A percentile compares a stretch with the other conserved stretches of the same genome.
phyloP scores from a whole-genome alignment of 2,329 filamentous ascomycete genomes.

The Cladosporium oxysporum region DNA sequence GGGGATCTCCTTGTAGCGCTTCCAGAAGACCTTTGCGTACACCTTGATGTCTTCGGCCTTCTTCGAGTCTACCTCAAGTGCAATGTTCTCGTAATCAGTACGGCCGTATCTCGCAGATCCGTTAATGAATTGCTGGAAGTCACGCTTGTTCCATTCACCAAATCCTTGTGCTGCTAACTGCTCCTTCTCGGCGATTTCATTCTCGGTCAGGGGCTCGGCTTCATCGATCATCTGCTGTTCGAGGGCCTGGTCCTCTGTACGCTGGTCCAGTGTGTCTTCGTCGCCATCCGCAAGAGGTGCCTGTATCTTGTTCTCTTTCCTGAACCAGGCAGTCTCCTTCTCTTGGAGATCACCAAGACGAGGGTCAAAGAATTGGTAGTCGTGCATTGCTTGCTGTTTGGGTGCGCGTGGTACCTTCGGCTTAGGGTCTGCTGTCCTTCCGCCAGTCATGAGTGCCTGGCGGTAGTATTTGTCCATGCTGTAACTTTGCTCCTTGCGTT shows the following conservation, averaged over 20 bases:
- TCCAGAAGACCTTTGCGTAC: conserved; percentile 96
- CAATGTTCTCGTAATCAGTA: conserved; percentile 79
- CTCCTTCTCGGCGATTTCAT: conserved; percentile 85
- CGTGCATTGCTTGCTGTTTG: conserved; percentile 87
- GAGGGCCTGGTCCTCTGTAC: conserved; percentile 81
- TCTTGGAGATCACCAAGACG: conserved; percentile 87
- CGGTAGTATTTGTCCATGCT: conserved; percentile 99
- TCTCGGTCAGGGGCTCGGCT: conserved; percentile 82
- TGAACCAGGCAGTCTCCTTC: conserved; percentile 91
- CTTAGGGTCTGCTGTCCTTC: conserved; percentile 78
- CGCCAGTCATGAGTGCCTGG: conserved; percentile 80
- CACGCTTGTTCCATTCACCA: conserved; percentile 90
- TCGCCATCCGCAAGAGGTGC: conserved; percentile 85
- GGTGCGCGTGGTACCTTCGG: conserved; percentile 94
- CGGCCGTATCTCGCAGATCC: conserved; percentile 91
- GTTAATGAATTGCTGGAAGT: conserved; percentile 98
- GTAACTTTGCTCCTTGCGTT: conserved; percentile 96
- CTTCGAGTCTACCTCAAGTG: conserved; percentile 90
- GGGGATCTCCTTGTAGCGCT: conserved; percentile 84
- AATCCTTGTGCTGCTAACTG: conserved; percentile 82
- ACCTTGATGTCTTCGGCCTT: conserved; percentile 78
- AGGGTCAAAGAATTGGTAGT: conserved; percentile 95
- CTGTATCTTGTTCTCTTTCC: conserved; percentile 96
- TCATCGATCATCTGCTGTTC: conserved; percentile 94
- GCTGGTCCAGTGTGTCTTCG: conserved; percentile 81